Evolutionary conservation across 2,329 filamentous ascomycete species (phyloP).

Genomic region (Thelonectria discophora): DNA sequence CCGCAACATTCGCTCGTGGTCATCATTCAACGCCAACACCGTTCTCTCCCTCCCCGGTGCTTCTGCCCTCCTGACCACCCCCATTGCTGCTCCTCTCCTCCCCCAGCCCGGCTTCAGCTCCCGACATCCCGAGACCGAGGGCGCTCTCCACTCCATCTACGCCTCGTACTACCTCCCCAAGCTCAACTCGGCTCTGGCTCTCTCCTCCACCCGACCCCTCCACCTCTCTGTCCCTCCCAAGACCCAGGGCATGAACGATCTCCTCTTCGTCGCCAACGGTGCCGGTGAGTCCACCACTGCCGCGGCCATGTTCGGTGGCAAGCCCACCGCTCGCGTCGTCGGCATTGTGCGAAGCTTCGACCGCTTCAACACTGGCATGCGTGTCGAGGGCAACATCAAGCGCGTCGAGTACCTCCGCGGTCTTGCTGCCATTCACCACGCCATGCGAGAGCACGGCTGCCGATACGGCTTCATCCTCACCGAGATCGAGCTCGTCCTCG

Average conservation of each 20-base stretch:
- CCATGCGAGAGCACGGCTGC: conserved; percentile 92
- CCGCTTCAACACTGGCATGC: conserved; percentile 95
- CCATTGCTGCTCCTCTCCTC: conserved; percentile 69
- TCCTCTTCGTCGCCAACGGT: conserved; percentile 72
- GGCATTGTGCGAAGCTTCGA: conserved; percentile 93
- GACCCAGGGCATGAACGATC: conserved; percentile 54
- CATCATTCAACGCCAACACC: conserved; percentile 76
- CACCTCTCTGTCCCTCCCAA: conserved; percentile 57
- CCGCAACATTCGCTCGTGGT: conserved; percentile 86
- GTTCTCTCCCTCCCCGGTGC: conserved; percentile 79
- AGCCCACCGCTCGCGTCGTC: conserved; percentile 69
- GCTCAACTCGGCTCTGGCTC: conserved; percentile 82
- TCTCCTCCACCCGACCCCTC: conserved; percentile 75
- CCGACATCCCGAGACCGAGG: conserved; percentile 80
- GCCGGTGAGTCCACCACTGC: conserved; percentile 65
- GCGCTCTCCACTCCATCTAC: conserved; percentile 78
- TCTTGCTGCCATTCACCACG: conserved; percentile 84
- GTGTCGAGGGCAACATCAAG: conserved; percentile 82
- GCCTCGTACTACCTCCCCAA: conserved; percentile 83
- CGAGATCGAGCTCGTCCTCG: conserved; percentile 92
- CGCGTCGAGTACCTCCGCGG: conserved; percentile 90
- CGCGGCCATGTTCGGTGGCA: conserved; percentile 58
- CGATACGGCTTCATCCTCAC: conserved; percentile 97
- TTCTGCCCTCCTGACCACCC: conserved; percentile 74
- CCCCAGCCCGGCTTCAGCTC: conserved; percentile 65